Conservation (phyloP, 495 filamentous ascomycete genomes). For the Tuber calosporum region DNA sequence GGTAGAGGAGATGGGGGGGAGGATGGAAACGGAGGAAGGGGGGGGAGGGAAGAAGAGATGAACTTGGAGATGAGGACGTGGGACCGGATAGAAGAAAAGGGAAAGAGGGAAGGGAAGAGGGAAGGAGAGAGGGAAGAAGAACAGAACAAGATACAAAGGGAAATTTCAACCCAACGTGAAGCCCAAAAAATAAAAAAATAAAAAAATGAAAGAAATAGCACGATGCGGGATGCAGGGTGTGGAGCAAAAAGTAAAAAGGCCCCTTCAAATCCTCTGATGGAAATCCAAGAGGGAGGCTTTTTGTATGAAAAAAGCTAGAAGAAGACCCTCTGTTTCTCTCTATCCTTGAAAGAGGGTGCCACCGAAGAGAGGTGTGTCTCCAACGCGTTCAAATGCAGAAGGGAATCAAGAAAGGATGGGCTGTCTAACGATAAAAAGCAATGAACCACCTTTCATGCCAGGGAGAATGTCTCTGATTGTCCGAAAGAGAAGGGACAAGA, state of each 20-base stretch:
- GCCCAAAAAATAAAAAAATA: background rate
- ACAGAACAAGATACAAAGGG: background rate
- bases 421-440: background rate
- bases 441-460: background rate
- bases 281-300: background rate
- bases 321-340: background rate
- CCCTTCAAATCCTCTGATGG: background rate
- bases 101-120: slow-evolving; percentile 18
- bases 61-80: slow-evolving; percentile 11
- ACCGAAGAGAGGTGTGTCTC: background rate
- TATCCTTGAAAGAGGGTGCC: background rate
- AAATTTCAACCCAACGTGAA: slow-evolving; percentile 1
- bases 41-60: slow-evolving; percentile 6
- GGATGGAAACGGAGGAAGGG: slow-evolving; percentile 4
- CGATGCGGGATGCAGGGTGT: background rate
- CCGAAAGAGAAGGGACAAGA: background rate
- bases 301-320: background rate
- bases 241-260: background rate
- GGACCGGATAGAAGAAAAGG: slow-evolving; percentile 16
- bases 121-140: background rate
- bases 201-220: background rate
- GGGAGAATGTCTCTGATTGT: background rate
- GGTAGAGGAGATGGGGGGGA: slow-evolving; percentile 5
- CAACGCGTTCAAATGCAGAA: background rate
- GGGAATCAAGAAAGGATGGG: background rate